Percentiles rank a stretch among this genome's conserved stretches.
Evolutionary conservation across 2,329 filamentous ascomycete genomes (phyloP).

Genomic region (Exophiala xenobiotica): DNA sequence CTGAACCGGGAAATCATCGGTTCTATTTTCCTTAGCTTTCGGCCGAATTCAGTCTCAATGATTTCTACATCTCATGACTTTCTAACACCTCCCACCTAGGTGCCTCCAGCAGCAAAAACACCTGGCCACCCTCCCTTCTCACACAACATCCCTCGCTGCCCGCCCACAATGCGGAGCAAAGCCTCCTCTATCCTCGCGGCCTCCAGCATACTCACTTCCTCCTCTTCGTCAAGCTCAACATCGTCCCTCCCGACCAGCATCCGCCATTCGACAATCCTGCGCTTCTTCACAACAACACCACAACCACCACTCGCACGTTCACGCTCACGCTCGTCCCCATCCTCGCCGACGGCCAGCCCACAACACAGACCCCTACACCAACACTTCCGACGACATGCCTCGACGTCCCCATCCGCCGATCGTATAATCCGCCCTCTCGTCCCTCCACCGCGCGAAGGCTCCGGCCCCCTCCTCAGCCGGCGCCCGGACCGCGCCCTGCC

Average conservation of each 20-base stretch:
- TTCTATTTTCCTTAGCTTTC: no score
- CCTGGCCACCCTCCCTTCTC: no score
- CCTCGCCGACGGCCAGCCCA: no score
- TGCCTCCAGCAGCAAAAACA: no score
- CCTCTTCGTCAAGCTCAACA: background rate
- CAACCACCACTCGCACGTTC: no score
- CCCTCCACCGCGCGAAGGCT: slow-evolving; percentile 50
- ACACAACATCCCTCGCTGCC: background rate
- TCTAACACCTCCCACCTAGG: no score
- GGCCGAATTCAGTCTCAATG: no score
- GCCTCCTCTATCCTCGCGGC: no score
- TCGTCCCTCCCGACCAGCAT: slow-evolving; percentile 3
- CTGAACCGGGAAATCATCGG: no score
- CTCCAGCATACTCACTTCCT: no score
- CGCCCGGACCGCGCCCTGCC: slow-evolving; percentile 55
- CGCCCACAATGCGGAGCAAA: background rate
- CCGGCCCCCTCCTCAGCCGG: slow-evolving; percentile 53
- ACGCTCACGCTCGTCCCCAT: no score
- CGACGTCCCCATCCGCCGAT: slow-evolving; percentile 2
- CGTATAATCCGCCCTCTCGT: slow-evolving; percentile 34
- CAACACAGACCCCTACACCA: background rate
- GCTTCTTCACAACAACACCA: background rate
- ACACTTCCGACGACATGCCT: background rate
- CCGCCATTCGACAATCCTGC: slow-evolving; percentile 5
- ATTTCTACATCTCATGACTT: no score